Conservation (phyloP, 2,329 filamentous ascomycete species). For the Graphium sp. region DNA sequence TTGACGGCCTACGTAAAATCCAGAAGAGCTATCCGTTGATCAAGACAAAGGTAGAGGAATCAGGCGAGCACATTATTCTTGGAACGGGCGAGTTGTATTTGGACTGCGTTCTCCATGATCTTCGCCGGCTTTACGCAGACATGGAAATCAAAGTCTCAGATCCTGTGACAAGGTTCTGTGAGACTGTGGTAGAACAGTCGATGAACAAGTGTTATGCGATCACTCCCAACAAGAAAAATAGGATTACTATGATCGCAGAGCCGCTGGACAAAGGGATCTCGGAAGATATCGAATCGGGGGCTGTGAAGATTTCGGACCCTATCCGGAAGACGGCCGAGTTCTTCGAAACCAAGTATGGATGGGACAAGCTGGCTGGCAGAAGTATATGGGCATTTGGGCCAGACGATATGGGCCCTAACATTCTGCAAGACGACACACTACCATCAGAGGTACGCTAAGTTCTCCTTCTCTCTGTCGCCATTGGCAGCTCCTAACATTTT, state of each 20-base stretch:
- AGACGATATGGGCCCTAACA: conserved; percentile 86
- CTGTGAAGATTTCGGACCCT: conserved; percentile 82
- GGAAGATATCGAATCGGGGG: conserved; percentile 81
- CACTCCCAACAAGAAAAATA: conserved; percentile 98
- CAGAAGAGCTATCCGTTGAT: conserved; percentile 97
- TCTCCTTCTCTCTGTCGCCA: not conserved
- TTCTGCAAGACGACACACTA: conserved; percentile 90
- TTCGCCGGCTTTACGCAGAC: conserved; percentile 84
- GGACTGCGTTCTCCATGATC: conserved; percentile 94
- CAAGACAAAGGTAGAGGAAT: conserved; percentile 94
- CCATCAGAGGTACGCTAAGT: conserved; percentile 54
- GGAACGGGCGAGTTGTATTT: conserved; percentile 98
- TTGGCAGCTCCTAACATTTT: conserved; percentile 6
- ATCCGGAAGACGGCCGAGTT: conserved; percentile 88
- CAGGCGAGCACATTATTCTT: conserved; percentile 85
- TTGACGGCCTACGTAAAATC: conserved; percentile 88
- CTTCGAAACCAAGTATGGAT: conserved; percentile 93
- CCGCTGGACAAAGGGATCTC: conserved; percentile 90
- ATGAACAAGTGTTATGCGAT: conserved; percentile 96
- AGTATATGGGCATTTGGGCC: conserved; percentile 99
- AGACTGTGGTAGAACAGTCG: conserved; percentile 93
- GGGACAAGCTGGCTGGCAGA: conserved; percentile 83
- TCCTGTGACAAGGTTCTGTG: conserved; percentile 91
- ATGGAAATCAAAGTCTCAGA: conserved; percentile 99
- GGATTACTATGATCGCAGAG: conserved; percentile 96